Conservation (phyloP, 2,329 filamentous ascomycete genomes). For the Sarocladium strictum region DNA sequence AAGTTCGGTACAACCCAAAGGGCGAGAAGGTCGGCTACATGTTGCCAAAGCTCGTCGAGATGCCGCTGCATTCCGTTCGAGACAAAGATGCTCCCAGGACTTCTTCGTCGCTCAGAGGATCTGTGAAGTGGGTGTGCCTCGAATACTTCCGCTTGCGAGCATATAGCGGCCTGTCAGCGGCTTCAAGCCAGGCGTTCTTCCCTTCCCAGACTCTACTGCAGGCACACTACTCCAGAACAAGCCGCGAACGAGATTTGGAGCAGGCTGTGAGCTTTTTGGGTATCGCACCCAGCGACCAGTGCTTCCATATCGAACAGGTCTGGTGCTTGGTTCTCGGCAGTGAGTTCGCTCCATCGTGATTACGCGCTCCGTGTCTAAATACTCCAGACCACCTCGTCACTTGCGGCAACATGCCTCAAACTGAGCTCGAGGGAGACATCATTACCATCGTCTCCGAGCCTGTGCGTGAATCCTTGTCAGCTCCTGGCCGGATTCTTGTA, state of each 20-base stretch:
- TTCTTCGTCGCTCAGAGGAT: too few species aligned
- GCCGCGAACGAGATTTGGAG: slow-evolving; percentile 35
- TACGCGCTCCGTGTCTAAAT: not conserved
- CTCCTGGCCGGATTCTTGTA: slow-evolving; percentile 24
- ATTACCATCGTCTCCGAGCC: slow-evolving; percentile 26
- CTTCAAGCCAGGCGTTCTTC: slow-evolving; percentile 27
- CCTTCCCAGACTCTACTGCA: slow-evolving; percentile 39
- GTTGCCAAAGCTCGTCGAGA: slow-evolving; percentile 33
- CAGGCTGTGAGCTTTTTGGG: slow-evolving; percentile 38
- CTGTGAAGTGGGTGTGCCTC: too few species aligned
- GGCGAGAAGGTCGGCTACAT: slow-evolving; percentile 34
- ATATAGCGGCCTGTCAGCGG: slow-evolving; percentile 32
- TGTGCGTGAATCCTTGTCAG: slow-evolving; percentile 14
- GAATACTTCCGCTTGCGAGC: slow-evolving; percentile 23
- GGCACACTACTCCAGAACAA: slow-evolving; percentile 32
- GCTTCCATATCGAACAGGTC: slow-evolving; percentile 42
- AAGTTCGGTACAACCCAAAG: slow-evolving; percentile 29
- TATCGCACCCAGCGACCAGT: slow-evolving; percentile 27
- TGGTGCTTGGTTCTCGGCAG: slow-evolving; percentile 40
- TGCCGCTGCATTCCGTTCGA: slow-evolving; percentile 31
- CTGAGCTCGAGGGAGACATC: slow-evolving; percentile 25
- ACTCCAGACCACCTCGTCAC: slow-evolving; percentile 32
- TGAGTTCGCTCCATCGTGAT: not conserved
- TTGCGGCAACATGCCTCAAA: slow-evolving; percentile 30
- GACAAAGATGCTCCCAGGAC: too few species aligned